Base-by-base conservation (phyloP, 192 early-diverging fungal species). In the Dimargaris cristalligena region DNA sequence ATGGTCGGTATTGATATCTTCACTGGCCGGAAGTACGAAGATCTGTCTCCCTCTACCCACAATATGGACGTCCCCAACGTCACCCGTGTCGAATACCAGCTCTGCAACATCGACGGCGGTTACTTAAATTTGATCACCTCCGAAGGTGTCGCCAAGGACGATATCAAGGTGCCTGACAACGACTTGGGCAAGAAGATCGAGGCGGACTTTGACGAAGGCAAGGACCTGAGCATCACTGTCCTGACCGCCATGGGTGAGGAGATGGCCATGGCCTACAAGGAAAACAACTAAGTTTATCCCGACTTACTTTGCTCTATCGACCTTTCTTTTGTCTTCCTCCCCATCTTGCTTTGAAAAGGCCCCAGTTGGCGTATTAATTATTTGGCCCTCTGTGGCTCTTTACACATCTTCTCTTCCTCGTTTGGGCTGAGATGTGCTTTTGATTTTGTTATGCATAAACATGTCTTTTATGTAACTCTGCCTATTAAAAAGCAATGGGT, bases 51-150 rank as follows among this genome's bases (percentile, higher is more conserved):
- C 65, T 99, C 96, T 72, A 99, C 96, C 73, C 96, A 99, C 86
- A 99, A 99, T 84, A 94, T 99, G 90, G 90, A 97, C 67, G 96
- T 99, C 44, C 96, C 96, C 70, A 81, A 92, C 73, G 86, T 99
- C 66, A 68, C 51, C 65, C 88, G 91, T 77, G 76, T 51, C 57
- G 94, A 97, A 68, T 97, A 79, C 77, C 58, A 64, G 6, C 81
- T 99, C 62, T 59, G 95, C 64, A 82, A 91, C 75, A 76, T 94
- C 62, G 89, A 89, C 60, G 90, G 94, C 55, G 94, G 82, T 66
- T 93, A 85, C 84, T 71, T 97, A 33, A 81, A 79, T 65, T 80
- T 96, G 65, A 87, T 96, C 90, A 68, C 66, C 35, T 69, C 68
- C 20, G 81, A 82, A 59, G 88, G 88, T 60, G 52, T 61, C 68